Evolutionary conservation across 2,329 filamentous ascomycete species (phyloP).

Genomic region (Beauveria bassiana): DNA sequence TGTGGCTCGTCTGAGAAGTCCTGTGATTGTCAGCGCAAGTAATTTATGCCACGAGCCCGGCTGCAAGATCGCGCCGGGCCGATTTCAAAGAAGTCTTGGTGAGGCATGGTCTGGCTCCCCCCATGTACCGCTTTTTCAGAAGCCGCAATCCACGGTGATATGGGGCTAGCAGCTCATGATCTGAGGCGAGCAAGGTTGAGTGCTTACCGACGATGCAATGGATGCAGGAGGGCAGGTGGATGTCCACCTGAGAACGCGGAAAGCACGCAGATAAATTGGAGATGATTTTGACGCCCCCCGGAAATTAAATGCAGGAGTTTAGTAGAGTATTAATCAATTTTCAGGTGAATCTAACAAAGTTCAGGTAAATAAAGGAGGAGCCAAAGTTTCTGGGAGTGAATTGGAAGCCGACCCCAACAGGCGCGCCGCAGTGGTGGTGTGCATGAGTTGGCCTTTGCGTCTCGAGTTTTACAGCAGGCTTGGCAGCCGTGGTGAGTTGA

Average conservation of each 20-base stretch:
- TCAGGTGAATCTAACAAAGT: not conserved
- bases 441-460: not conserved
- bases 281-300: not conserved
- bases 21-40: not conserved
- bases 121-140: not conserved
- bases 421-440: not conserved
- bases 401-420: not conserved
- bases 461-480: not conserved
- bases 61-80: not conserved
- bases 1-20: not conserved
- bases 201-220: not conserved
- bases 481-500: not conserved
- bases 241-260: not conserved
- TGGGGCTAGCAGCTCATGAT: conserved; percentile 2
- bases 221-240: not conserved
- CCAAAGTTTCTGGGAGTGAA: not conserved
- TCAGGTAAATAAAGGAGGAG: not conserved
- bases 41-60: not conserved
- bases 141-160: not conserved
- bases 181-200: not conserved
- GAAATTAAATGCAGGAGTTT: not conserved
- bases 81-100: not conserved
- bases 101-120: not conserved
- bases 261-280: conserved; percentile 4
- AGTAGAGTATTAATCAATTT: not conserved